Conservation (phyloP, 768 basidiomycete genomes). For the Cystobasidium ongulense region DNA sequence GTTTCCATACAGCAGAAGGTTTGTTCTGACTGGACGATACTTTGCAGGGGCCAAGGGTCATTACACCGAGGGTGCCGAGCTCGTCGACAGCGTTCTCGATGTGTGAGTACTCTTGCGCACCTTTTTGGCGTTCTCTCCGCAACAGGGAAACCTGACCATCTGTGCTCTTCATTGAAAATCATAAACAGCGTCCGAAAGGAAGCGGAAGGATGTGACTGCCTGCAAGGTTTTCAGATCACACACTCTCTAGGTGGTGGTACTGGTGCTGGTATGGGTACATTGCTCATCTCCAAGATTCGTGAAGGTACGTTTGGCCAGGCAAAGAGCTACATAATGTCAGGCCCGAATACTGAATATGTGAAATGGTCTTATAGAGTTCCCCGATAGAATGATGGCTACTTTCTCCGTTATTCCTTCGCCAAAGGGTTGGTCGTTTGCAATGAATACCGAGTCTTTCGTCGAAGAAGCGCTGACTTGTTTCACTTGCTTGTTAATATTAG, state of each 20-base stretch:
- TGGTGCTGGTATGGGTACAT: conserved; percentile 99
- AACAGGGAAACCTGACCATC: too few species aligned
- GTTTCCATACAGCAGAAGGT: neutral
- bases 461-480: neutral
- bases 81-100: conserved; percentile 94
- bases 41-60: conserved; percentile 77
- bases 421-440: conserved; percentile 51
- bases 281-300: conserved; percentile 96
- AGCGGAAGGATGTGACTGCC: conserved; percentile 92
- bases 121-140: too few species aligned
- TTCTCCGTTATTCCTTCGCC: conserved; percentile 97
- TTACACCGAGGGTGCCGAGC: conserved; percentile 70
- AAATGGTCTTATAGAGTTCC: conserved; percentile 66
- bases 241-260: conserved; percentile 99
- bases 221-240: conserved; percentile 99
- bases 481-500: neutral
- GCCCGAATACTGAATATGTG: neutral
- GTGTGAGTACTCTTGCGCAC: conserved; percentile 47
- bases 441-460: too few species aligned
- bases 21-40: neutral
- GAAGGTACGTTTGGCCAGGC: conserved; percentile 50
- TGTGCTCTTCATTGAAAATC: neutral
- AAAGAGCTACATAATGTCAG: neutral
- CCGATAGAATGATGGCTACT: conserved; percentile 99
- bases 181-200: conserved; percentile 70